These are phyloP conservation scores for Nicotiana otophora DNA, from an alignment of 257 asterid genomes.

Conservation along the genomic window DNA sequence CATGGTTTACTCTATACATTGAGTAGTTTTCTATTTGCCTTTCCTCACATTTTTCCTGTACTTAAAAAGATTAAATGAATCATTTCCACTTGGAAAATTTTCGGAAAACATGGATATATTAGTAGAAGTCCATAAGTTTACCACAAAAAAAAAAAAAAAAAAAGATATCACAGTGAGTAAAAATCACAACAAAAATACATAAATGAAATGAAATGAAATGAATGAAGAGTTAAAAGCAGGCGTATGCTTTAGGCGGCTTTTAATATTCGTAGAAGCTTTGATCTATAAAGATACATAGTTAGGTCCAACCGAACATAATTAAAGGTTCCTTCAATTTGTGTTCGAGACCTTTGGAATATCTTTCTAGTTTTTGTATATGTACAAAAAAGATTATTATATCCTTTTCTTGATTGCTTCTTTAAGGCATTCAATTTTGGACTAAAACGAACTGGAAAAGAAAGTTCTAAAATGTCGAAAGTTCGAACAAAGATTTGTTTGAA, in stretches of 20 bases:
- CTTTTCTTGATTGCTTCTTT: neutral
- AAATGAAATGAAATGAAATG: neutral
- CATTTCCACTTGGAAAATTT: no score
- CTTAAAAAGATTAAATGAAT: no score
- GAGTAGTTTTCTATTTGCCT: no score
- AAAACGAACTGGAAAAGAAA: neutral
- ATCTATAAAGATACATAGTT: neutral
- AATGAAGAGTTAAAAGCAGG: neutral
- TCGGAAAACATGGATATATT: no score
- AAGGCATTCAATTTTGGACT: neutral
- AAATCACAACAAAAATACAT: no score
- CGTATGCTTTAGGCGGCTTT: slow-evolving; percentile 1
- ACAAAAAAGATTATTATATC: neutral
- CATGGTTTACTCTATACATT: no score
- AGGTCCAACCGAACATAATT: neutral
- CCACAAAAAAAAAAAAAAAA: no score
- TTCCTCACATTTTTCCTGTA: no score
- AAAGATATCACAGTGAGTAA: no score
- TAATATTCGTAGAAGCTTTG: neutral
- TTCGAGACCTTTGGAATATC: neutral
- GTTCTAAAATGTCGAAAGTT: neutral
- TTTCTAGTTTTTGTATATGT: neutral
- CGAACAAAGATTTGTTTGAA: neutral
- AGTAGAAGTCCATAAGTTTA: no score
- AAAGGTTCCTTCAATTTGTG: neutral